Percentiles rank a stretch among this genome's conserved stretches.
Evolutionary conservation across 2,329 filamentous ascomycete genomes (phyloP).

Genomic region (Alternaria sp.): DNA sequence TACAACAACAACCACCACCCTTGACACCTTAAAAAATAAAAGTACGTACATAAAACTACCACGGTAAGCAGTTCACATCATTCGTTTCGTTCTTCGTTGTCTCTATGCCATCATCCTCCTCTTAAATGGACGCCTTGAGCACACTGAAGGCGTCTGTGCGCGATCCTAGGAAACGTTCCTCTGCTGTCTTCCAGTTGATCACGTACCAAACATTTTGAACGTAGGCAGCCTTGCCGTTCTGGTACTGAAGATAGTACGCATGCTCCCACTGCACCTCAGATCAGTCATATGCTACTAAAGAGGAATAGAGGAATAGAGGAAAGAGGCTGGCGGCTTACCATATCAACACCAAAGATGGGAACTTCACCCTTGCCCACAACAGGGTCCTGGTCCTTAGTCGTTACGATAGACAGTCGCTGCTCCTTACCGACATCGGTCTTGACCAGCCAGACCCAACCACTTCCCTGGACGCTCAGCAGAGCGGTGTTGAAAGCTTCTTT

Average conservation of each 20-base stretch:
- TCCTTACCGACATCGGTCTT: constrained; percentile 66
- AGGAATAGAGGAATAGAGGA: too few species aligned
- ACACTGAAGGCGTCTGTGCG: constrained; percentile 51
- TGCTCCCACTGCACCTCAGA: constrained; percentile 73
- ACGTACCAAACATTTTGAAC: constrained; percentile 80
- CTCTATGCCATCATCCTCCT: not conserved
- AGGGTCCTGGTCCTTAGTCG: constrained; percentile 87
- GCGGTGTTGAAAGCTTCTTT: constrained; percentile 70
- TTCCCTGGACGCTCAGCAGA: constrained; percentile 78
- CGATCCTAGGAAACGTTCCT: constrained; percentile 66
- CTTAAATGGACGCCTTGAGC: constrained; percentile 49
- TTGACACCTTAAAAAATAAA: too few species aligned
- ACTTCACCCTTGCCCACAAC: constrained; percentile 68
- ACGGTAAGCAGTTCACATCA: not conserved
- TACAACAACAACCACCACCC: too few species aligned
- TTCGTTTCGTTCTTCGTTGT: not conserved
- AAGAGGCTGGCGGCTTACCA: constrained; percentile 52
- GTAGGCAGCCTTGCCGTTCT: constrained; percentile 78
- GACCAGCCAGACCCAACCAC: constrained; percentile 89
- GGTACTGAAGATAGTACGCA: constrained; percentile 86
- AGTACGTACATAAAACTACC: not conserved
- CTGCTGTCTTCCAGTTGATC: constrained; percentile 78
- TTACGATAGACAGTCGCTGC: constrained; percentile 70
- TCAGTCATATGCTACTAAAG: not conserved
- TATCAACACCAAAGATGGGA: constrained; percentile 82